Evolutionary conservation across 148 eudicot genomes (phyloP).

Genomic region (Chenopodium album): DNA sequence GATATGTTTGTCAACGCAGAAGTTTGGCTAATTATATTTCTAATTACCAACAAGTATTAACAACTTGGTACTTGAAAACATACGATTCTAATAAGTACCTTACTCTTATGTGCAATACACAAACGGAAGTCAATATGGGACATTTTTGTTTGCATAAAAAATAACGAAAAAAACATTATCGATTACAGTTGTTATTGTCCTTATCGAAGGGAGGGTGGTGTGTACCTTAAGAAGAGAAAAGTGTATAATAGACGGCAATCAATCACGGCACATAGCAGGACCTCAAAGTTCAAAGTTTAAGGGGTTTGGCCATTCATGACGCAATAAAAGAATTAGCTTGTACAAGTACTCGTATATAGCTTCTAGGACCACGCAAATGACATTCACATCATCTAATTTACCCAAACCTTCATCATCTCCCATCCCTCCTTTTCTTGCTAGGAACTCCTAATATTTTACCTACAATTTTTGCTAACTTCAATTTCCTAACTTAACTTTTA

Average conservation of each 20-base stretch:
- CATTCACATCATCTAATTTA: slow-evolving; percentile 5
- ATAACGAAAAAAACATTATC: too few relatives aligned
- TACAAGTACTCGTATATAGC: not conserved
- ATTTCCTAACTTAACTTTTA: not conserved
- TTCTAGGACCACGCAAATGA: slow-evolving; percentile 12
- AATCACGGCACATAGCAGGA: not conserved
- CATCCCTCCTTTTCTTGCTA: not conserved
- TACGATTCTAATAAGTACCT: too few relatives aligned
- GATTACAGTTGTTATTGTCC: too few relatives aligned
- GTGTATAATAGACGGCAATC: not conserved
- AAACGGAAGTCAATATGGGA: too few relatives aligned
- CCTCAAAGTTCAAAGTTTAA: not conserved
- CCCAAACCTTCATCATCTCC: not conserved
- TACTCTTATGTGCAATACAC: too few relatives aligned
- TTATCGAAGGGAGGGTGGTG: too few relatives aligned
- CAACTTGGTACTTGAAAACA: too few relatives aligned
- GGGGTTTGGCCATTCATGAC: slow-evolving; percentile 2
- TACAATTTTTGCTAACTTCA: not conserved
- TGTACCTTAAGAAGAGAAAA: not conserved
- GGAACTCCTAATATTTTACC: not conserved
- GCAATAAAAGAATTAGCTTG: not conserved
- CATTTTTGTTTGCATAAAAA: too few relatives aligned
- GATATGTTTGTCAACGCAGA: too few relatives aligned
- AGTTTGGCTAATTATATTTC: too few relatives aligned
- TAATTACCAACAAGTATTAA: too few relatives aligned